Conservation (phyloP, 2,329 filamentous ascomycete species). For the Pestalotiopsis sp. region DNA sequence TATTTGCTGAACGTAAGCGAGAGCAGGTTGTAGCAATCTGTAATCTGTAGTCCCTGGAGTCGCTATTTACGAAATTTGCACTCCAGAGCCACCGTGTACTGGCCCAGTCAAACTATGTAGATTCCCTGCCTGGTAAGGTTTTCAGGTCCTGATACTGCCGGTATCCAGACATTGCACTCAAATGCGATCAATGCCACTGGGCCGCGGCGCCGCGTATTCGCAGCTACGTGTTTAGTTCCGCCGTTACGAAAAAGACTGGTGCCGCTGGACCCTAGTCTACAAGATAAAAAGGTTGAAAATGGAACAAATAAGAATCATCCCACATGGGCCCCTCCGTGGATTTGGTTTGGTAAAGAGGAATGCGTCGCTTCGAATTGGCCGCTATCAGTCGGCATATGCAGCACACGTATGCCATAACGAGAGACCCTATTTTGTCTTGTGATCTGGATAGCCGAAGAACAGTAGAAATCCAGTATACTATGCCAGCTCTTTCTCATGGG, state of each 20-base stretch:
- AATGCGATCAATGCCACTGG: too few species aligned
- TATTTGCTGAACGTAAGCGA: not conserved
- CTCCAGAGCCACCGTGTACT: too few species aligned
- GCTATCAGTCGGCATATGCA: not conserved
- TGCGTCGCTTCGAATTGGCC: constrained; percentile 8
- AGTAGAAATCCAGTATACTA: not conserved
- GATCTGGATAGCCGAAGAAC: not conserved
- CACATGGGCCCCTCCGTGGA: not conserved
- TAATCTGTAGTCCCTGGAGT: not conserved
- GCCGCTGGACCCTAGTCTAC: not conserved
- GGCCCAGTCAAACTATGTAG: too few species aligned
- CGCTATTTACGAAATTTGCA: not conserved
- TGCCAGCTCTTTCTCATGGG: too few species aligned
- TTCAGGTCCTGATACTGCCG: too few species aligned
- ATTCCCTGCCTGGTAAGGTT: too few species aligned
- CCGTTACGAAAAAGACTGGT: not conserved
- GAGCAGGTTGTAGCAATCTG: not conserved
- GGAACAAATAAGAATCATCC: not conserved
- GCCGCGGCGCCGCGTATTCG: too few species aligned
- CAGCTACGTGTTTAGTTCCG: not conserved
- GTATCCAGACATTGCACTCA: too few species aligned
- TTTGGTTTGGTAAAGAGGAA: not conserved
- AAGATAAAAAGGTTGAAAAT: not conserved
- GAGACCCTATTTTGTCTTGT: too few species aligned
- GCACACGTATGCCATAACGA: not conserved